Evolutionary conservation across 805 yeast genomes (phyloP).

Genomic region (Candida succiphila): DNA sequence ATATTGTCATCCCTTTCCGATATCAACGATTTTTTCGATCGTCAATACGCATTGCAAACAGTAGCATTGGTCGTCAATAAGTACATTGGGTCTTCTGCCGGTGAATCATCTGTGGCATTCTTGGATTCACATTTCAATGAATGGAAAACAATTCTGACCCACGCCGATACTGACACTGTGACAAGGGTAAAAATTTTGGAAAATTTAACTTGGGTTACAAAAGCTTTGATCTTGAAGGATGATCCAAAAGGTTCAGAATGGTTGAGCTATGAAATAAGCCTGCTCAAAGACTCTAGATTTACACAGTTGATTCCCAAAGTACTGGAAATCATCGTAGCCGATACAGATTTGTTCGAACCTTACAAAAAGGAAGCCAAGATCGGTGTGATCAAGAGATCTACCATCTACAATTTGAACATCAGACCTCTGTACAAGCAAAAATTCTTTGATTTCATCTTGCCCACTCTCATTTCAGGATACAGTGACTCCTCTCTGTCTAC

Average conservation of each 20-base stretch:
- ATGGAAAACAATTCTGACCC: neutral
- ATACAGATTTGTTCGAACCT: constrained; percentile 48
- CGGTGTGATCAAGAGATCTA: constrained; percentile 13
- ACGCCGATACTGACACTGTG: constrained; percentile 2
- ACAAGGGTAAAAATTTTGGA: constrained; percentile 32
- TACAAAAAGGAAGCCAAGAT: constrained; percentile 17
- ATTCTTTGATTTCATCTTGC: constrained; percentile 53
- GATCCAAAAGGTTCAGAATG: constrained; percentile 28
- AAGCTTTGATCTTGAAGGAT: constrained; percentile 55
- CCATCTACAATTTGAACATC: constrained; percentile 45
- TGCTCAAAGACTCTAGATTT: constrained; percentile 20
- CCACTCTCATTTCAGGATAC: constrained; percentile 41
- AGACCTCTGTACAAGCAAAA: constrained; percentile 73
- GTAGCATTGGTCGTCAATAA: constrained; percentile 50
- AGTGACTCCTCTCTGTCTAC: constrained; percentile 10
- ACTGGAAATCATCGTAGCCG: constrained; percentile 58
- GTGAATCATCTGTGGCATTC: constrained; percentile 1
- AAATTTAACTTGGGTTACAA: constrained; percentile 56
- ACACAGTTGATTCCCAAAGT: constrained; percentile 37
- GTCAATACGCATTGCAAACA: constrained; percentile 48
- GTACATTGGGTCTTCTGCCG: constrained; percentile 25
- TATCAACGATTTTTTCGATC: constrained; percentile 21
- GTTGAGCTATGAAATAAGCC: constrained; percentile 23
- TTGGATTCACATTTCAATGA: constrained; percentile 7
- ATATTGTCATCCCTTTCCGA: constrained; percentile 7